Conservation (phyloP, 2,329 filamentous ascomycete species). For the Blastomyces silverae region DNA sequence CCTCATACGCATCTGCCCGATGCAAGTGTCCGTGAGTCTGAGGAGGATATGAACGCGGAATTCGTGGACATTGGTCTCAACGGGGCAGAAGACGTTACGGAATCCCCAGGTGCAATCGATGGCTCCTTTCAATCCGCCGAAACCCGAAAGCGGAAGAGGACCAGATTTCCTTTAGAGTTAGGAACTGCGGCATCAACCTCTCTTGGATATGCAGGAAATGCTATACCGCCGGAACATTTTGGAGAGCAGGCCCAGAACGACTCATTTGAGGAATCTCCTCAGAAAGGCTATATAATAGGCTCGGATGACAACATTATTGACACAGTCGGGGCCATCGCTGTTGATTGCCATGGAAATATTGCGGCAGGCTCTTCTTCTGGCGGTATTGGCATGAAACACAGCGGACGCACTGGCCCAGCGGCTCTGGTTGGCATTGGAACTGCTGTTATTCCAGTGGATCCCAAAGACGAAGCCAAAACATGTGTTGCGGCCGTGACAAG, state of each 20-base stretch:
- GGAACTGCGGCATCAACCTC: background rate
- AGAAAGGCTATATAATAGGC: slow-evolving; percentile 8
- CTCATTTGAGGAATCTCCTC: slow-evolving; percentile 15
- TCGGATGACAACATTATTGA: slow-evolving; percentile 67
- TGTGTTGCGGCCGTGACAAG: slow-evolving; percentile 81
- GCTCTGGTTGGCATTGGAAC: slow-evolving; percentile 89
- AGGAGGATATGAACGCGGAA: background rate
- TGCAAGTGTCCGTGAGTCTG: slow-evolving; percentile 1
- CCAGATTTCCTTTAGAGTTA: background rate
- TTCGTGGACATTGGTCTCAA: background rate
- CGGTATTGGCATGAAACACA: slow-evolving; percentile 97
- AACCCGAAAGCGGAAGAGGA: background rate
- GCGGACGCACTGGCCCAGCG: slow-evolving; percentile 82
- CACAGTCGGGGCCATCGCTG: slow-evolving; percentile 91
- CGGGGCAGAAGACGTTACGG: background rate
- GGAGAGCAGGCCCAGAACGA: slow-evolving; percentile 3
- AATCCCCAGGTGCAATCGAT: background rate
- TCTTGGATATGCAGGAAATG: slow-evolving; percentile 2
- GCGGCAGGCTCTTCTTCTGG: slow-evolving; percentile 94
- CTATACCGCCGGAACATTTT: slow-evolving; percentile 1
- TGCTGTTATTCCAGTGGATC: slow-evolving; percentile 71
- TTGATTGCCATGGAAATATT: slow-evolving; percentile 78
- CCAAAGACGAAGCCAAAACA: slow-evolving; percentile 60
- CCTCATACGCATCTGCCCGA: background rate
- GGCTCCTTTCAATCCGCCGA: background rate